phyloP scores from a whole-genome alignment of 371 early-diverging fungal genomes.

The Actinomortierella wolfii region DNA sequence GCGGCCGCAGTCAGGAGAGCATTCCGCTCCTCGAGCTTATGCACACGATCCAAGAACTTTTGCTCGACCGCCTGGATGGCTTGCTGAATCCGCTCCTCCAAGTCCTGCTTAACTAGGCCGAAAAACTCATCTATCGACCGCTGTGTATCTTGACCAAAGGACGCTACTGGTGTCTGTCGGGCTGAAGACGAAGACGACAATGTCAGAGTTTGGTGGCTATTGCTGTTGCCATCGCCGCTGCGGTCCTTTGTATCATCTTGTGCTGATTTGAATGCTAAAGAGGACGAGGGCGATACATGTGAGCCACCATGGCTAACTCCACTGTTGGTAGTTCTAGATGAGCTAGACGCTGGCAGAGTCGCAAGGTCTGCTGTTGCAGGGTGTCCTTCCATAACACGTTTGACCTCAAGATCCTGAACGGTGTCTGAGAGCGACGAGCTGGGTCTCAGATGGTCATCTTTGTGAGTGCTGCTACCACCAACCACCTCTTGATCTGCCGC shows the following conservation, averaged over 20 bases:
- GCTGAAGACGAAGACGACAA: background rate
- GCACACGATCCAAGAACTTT: constrained; percentile 44
- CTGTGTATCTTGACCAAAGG: constrained; percentile 42
- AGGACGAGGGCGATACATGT: too few relatives aligned
- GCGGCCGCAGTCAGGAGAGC: constrained; percentile 25
- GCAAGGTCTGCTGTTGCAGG: constrained; percentile 15
- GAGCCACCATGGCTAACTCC: too few relatives aligned
- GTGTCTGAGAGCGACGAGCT: constrained; percentile 4
- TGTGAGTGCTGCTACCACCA: background rate
- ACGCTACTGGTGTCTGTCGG: constrained; percentile 2
- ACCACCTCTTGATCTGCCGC: background rate
- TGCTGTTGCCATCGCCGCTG: constrained; percentile 2
- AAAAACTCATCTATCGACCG: constrained; percentile 47
- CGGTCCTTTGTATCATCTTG: background rate
- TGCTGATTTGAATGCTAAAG: too few relatives aligned
- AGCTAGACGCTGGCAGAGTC: too few relatives aligned
- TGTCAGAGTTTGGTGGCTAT: background rate
- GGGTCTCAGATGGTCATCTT: constrained; percentile 11
- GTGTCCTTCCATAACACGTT: constrained; percentile 42
- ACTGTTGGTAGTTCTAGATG: too few relatives aligned
- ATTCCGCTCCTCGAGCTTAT: constrained; percentile 29
- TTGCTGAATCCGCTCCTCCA: constrained; percentile 45
- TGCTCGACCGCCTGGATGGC: constrained; percentile 45
- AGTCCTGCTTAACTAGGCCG: constrained; percentile 41
- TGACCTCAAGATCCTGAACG: constrained; percentile 44